Conservation (phyloP, 225 moss, liverwort and hornwort species). For the Bryoerythrophyllum caledonicum region DNA sequence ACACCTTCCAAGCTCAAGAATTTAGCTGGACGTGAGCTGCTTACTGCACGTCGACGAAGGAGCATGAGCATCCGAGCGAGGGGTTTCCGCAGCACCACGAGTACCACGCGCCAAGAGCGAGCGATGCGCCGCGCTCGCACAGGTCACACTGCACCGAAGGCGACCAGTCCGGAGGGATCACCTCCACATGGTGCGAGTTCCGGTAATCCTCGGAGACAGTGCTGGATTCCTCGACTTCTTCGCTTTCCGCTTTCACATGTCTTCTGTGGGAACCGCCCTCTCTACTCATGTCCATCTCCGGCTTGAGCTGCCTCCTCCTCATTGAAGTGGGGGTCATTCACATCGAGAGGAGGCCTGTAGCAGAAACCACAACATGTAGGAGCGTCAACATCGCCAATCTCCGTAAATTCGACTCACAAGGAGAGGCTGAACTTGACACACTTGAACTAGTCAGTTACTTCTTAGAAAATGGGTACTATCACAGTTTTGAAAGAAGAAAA, state of each 20-base stretch:
- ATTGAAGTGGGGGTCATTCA: background rate
- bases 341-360: too few relatives aligned
- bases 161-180: slow-evolving; percentile 57
- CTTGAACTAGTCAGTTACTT: too few relatives aligned
- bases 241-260: slow-evolving; percentile 35
- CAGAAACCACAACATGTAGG: too few relatives aligned
- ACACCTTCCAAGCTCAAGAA: too few relatives aligned
- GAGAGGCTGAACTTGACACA: too few relatives aligned
- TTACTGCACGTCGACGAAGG: slow-evolving; percentile 33
- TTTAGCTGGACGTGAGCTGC: slow-evolving; percentile 11
- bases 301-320: background rate
- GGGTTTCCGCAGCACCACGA: slow-evolving; percentile 84
- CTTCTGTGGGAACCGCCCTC: slow-evolving; percentile 2
- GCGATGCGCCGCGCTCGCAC: slow-evolving; percentile 73
- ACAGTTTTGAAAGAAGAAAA: too few relatives aligned
- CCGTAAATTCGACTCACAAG: too few relatives aligned
- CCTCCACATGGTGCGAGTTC: slow-evolving; percentile 31
- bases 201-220: slow-evolving; percentile 52
- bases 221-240: slow-evolving; percentile 59
- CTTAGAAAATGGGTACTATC: too few relatives aligned
- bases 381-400: too few relatives aligned
- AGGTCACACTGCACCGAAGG: slow-evolving; percentile 60
- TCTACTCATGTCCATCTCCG: slow-evolving; percentile 14
- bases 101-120: slow-evolving; percentile 78
- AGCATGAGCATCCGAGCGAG: slow-evolving; percentile 52